Percentiles rank a stretch among this genome's conserved stretches.
Conservation (phyloP, 2,329 filamentous ascomycete genomes). For the Alternaria arborescens region DNA sequence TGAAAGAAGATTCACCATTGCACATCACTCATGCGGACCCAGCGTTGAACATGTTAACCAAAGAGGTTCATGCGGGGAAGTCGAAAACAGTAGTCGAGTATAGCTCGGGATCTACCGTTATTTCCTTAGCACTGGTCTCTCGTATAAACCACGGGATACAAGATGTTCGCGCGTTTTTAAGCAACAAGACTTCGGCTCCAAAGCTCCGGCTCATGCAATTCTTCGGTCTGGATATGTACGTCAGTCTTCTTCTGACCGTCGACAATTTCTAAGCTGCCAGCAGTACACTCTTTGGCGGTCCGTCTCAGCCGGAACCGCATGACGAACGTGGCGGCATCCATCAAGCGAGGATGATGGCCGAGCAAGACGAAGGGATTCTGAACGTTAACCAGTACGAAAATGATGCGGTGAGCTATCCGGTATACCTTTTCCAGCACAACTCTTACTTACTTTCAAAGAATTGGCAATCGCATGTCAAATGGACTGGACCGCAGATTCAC, state of each 20-base stretch:
- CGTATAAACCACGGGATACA: slow-evolving; percentile 31
- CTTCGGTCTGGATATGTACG: slow-evolving; percentile 34
- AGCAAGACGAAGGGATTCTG: slow-evolving; percentile 54
- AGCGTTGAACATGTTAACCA: slow-evolving; percentile 33
- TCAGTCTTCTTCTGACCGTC: background rate
- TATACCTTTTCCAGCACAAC: background rate
- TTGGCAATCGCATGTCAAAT: slow-evolving; percentile 64
- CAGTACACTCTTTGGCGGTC: slow-evolving; percentile 63
- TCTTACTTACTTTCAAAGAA: slow-evolving; percentile 46
- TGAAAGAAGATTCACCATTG: background rate
- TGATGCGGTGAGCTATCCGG: slow-evolving; percentile 39
- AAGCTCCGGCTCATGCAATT: slow-evolving; percentile 33
- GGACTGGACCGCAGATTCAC: slow-evolving; percentile 68
- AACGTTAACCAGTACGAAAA: slow-evolving; percentile 69
- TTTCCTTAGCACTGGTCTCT: slow-evolving; percentile 30
- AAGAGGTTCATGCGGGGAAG: slow-evolving; percentile 21
- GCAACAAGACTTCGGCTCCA: slow-evolving; percentile 30
- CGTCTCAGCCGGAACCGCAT: slow-evolving; percentile 40
- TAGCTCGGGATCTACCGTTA: slow-evolving; percentile 33
- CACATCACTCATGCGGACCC: background rate
- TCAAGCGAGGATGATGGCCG: slow-evolving; percentile 18
- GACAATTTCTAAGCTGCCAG: background rate
- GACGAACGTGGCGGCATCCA: slow-evolving; percentile 31
- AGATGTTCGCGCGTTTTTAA: slow-evolving; percentile 29
- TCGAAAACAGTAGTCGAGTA: slow-evolving; percentile 32